phyloP scores from a whole-genome alignment of 1,284 basidiomycete species.

The Athelia psychrophila region DNA sequence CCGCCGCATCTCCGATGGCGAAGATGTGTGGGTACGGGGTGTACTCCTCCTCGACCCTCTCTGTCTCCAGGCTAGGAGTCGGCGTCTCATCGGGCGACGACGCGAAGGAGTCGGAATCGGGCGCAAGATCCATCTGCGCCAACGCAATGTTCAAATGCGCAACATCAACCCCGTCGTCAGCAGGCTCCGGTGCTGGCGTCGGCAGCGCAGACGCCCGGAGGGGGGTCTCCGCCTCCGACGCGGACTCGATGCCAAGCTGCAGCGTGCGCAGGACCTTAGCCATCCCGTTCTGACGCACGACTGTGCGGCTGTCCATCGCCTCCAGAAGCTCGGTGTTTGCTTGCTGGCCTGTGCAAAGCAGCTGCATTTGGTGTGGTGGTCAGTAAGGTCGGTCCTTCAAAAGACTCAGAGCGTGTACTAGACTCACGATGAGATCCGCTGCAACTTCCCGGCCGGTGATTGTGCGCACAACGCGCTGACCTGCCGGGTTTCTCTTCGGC shows the following conservation, averaged over 20 bases:
- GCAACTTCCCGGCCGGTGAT: slow-evolving; percentile 54
- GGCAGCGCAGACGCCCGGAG: too few relatives aligned
- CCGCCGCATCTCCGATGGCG: slow-evolving; percentile 67
- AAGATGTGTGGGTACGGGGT: slow-evolving; percentile 58
- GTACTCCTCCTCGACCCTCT: slow-evolving; percentile 18
- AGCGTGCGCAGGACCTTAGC: slow-evolving; percentile 58
- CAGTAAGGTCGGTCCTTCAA: too few relatives aligned
- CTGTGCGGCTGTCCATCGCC: slow-evolving; percentile 44
- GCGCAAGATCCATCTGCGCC: neutral
- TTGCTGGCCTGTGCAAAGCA: slow-evolving; percentile 74
- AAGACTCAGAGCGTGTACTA: too few relatives aligned
- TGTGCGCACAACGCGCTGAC: slow-evolving; percentile 44
- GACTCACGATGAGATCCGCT: slow-evolving; percentile 60
- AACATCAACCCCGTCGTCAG: too few relatives aligned
- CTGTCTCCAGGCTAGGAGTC: slow-evolving; percentile 13
- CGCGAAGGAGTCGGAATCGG: too few relatives aligned
- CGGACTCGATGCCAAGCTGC: slow-evolving; percentile 43
- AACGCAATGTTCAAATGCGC: too few relatives aligned
- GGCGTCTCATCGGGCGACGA: neutral
- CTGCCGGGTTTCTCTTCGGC: too few relatives aligned
- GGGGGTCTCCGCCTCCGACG: neutral
- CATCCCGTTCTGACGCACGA: slow-evolving; percentile 46
- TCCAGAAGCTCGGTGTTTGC: slow-evolving; percentile 65
- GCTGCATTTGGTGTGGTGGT: slow-evolving; percentile 40
- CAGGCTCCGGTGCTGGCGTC: too few relatives aligned